Evolutionary conservation across 1,139 yeast species (phyloP).

Genomic region (Fermentozyma sake): DNA sequence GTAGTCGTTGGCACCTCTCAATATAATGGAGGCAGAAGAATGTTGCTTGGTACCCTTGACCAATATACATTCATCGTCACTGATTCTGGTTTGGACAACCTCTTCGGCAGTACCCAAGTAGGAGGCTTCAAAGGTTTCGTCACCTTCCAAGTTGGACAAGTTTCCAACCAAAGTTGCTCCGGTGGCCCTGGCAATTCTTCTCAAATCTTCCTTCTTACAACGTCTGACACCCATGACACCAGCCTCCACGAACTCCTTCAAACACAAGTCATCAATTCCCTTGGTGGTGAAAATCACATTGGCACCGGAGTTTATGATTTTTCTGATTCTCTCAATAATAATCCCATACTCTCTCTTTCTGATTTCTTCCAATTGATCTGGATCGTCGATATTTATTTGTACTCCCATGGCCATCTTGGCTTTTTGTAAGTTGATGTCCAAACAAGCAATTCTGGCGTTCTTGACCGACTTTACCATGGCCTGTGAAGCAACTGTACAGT

Average conservation of each 20-base stretch:
- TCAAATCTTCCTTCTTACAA: constrained; percentile 92
- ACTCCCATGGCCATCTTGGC: constrained; percentile 99
- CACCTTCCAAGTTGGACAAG: constrained; percentile 94
- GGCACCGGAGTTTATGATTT: constrained; percentile 90
- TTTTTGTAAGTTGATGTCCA: constrained; percentile 92
- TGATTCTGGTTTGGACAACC: constrained; percentile 84
- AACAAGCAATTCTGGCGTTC: constrained; percentile 83
- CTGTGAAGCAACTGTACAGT: constrained; percentile 96
- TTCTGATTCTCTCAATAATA: constrained; percentile 79
- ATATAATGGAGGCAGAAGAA: constrained; percentile 84
- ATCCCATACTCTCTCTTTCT: constrained; percentile 93
- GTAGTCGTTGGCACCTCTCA: constrained; percentile 95
- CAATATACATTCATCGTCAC: constrained; percentile 96
- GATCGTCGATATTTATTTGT: constrained; percentile 93
- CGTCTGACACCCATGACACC: constrained; percentile 98
- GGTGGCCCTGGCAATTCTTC: constrained; percentile 96
- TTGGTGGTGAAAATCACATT: constrained; percentile 95
- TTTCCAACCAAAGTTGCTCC: constrained; percentile 90
- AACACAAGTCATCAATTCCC: constrained; percentile 95
- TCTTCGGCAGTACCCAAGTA: constrained; percentile 89
- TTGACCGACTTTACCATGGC: constrained; percentile 81
- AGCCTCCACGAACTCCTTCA: constrained; percentile 92
- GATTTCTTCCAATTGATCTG: constrained; percentile 94
- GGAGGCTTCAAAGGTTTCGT: constrained; percentile 87
- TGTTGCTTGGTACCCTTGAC: constrained; percentile 93